A percentile compares a stretch with the other conserved stretches of the same genome.
These are phyloP conservation scores for Cordyceps cicadae DNA, from an alignment of 2,329 filamentous ascomycete genomes.

Conservation along the genomic window DNA sequence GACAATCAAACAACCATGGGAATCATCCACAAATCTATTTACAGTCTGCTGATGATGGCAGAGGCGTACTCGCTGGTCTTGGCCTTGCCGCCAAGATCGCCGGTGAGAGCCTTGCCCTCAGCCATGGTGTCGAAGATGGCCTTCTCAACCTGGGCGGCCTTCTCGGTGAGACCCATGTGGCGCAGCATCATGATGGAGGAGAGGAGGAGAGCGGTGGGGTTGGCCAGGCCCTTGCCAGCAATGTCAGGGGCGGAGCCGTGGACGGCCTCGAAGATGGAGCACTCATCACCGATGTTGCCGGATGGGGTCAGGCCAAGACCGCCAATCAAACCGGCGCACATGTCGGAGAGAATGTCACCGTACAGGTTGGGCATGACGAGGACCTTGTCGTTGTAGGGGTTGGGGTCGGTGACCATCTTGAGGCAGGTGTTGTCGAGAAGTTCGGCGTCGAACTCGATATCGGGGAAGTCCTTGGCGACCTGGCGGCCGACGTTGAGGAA, in stretches of 20 bases:
- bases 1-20: constrained; percentile 11
- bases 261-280: constrained; percentile 99
- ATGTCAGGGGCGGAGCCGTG: constrained; percentile 97
- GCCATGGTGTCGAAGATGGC: constrained; percentile 92
- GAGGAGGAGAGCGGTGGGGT: constrained; percentile 92
- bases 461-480: constrained; percentile 89
- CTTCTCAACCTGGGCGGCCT: constrained; percentile 83
- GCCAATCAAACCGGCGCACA: constrained; percentile 97
- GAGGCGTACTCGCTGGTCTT: constrained; percentile 92
- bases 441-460: constrained; percentile 94
- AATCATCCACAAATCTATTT: constrained; percentile 21
- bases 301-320: constrained; percentile 95
- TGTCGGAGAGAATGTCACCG: constrained; percentile 98
- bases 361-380: constrained; percentile 98
- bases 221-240: constrained; percentile 89
- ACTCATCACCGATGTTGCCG: constrained; percentile 97
- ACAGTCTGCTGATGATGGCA: constrained; percentile 73
- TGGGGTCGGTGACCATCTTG: constrained; percentile 95
- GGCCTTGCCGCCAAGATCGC: constrained; percentile 90
- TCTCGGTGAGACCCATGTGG: constrained; percentile 85
- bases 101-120: constrained; percentile 93
- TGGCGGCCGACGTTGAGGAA: constrained; percentile 84
- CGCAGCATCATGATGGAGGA: constrained; percentile 99
- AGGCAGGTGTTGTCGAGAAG: constrained; percentile 98
- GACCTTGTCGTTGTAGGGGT: constrained; percentile 98